Percentiles rank a stretch among this genome's conserved stretches.
phyloP scores from a whole-genome alignment of 208 protist genomes.

The Leishmania aethiopica region DNA sequence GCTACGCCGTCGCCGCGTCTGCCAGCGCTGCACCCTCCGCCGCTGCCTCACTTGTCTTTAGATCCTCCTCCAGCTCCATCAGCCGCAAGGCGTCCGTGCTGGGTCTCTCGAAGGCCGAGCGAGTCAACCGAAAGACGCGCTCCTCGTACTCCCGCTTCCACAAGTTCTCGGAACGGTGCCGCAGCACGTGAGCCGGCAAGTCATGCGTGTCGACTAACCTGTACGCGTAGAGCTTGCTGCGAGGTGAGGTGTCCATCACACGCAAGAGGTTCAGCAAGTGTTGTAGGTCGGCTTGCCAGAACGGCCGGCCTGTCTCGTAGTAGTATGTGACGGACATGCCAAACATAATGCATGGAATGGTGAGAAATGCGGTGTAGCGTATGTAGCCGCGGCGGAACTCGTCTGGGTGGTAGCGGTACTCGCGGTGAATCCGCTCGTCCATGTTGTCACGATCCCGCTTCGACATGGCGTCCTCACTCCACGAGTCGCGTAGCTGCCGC shows the following conservation, averaged over 20 bases:
- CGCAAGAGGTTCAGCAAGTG: constrained; percentile 73
- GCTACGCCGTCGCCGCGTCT: background rate
- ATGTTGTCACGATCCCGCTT: constrained; percentile 74
- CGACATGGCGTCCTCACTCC: constrained; percentile 86
- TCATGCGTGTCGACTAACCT: constrained; percentile 49
- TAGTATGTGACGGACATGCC: constrained; percentile 57
- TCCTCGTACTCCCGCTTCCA: constrained; percentile 39
- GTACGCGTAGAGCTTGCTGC: constrained; percentile 71
- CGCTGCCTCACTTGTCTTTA: background rate
- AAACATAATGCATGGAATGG: constrained; percentile 52
- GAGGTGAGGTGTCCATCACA: constrained; percentile 70
- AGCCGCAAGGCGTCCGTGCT: constrained; percentile 35
- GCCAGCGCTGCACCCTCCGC: background rate
- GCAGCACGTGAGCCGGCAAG: constrained; percentile 61
- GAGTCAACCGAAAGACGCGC: constrained; percentile 39
- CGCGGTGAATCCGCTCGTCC: constrained; percentile 76
- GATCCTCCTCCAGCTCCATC: constrained; percentile 31
- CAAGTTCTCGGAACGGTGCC: constrained; percentile 43
- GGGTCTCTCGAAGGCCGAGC: constrained; percentile 43
- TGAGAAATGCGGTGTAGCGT: constrained; percentile 47
- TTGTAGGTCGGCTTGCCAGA: constrained; percentile 78
- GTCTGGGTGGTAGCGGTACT: constrained; percentile 89
- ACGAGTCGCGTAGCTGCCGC: constrained; percentile 84
- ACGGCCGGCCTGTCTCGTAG: constrained; percentile 42
- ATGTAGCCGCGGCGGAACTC: constrained; percentile 65